Conservation (phyloP, 1,284 basidiomycete species). For the Caloboletus firmus region DNA sequence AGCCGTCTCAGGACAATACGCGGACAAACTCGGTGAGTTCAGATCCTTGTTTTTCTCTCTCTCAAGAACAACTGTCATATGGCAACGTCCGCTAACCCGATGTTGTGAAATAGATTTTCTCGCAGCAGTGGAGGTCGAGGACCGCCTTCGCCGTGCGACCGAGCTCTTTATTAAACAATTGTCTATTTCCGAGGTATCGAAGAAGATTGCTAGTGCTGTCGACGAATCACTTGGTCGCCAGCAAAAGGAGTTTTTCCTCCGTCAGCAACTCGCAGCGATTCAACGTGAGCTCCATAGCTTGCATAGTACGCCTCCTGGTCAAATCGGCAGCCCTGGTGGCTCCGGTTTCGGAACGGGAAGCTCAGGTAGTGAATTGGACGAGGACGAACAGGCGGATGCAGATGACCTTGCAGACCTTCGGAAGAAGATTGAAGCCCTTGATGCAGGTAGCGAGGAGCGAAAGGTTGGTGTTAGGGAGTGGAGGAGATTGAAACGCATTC, state of each 20-base stretch:
- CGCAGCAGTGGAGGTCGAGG: conserved; percentile 52
- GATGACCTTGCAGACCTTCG: conserved; percentile 79
- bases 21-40: conserved; percentile 66
- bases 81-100: conserved; percentile 3
- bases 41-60: background rate
- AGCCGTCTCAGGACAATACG: conserved; percentile 60
- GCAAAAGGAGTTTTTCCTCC: conserved; percentile 80
- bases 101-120: conserved; percentile 54
- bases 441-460: conserved; percentile 70
- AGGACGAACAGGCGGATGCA: conserved; percentile 74
- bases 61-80: background rate
- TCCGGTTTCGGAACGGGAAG: conserved; percentile 19
- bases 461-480: conserved; percentile 84
- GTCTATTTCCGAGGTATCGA: conserved; percentile 73
- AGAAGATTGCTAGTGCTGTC: conserved; percentile 75
- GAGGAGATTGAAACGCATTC: conserved; percentile 71
- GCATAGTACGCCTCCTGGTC: conserved; percentile 32
- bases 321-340: conserved; percentile 6
- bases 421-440: conserved; percentile 78
- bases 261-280: conserved; percentile 87
- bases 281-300: conserved; percentile 80
- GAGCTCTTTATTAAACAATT: conserved; percentile 69
- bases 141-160: conserved; percentile 62
- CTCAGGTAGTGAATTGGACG: conserved; percentile 54
- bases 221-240: conserved; percentile 78